Evolutionary conservation across 1,284 basidiomycete species (phyloP).

Genomic region (Mixia osmundae): DNA sequence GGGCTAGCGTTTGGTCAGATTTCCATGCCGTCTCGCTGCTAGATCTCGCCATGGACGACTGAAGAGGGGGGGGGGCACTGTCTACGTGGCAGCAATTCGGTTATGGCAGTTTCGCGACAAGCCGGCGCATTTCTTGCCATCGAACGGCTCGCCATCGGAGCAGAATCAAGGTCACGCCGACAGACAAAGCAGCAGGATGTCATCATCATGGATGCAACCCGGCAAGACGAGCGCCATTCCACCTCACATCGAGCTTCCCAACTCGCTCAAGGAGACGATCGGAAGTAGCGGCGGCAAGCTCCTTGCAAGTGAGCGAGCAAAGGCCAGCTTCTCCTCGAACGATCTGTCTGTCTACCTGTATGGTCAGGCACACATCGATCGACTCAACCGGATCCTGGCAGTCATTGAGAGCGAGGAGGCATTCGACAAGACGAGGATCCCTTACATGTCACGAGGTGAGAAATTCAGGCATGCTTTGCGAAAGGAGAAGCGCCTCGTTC

Average conservation of each 20-base stretch:
- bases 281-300: conserved; percentile 7
- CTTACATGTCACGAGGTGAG: conserved; percentile 20
- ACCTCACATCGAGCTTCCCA: neutral
- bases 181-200: too few relatives aligned
- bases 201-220: too few relatives aligned
- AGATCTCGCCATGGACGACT: too few relatives aligned
- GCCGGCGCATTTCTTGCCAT: too few relatives aligned
- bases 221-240: neutral
- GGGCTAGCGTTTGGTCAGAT: too few relatives aligned
- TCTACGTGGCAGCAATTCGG: too few relatives aligned
- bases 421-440: conserved; percentile 39
- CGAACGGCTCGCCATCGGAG: too few relatives aligned
- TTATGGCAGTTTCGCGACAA: too few relatives aligned
- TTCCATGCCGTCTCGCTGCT: too few relatives aligned
- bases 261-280: conserved; percentile 1
- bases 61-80: too few relatives aligned
- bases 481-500: conserved; percentile 22
- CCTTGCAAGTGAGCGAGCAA: conserved; percentile 14
- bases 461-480: conserved; percentile 20
- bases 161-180: too few relatives aligned
- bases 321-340: conserved; percentile 10
- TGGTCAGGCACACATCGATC: conserved; percentile 8
- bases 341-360: conserved; percentile 13
- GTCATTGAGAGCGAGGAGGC: conserved; percentile 34
- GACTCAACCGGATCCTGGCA: conserved; percentile 28